Conservation (phyloP, 768 basidiomycete species). For the Exidia glandulosa region DNA sequence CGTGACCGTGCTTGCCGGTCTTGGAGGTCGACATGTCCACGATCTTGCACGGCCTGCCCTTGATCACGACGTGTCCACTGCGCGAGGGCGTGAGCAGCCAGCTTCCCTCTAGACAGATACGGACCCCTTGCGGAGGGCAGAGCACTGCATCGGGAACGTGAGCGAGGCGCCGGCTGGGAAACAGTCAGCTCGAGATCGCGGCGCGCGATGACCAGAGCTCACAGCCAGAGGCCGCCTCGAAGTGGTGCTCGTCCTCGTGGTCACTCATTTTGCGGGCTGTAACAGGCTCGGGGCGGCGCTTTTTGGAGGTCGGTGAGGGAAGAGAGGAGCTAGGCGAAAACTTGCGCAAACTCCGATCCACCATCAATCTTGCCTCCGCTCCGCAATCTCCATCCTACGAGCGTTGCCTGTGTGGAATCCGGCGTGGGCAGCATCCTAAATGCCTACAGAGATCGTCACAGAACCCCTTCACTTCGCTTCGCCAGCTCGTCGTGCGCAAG, state of each 20-base stretch:
- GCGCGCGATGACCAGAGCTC: not conserved
- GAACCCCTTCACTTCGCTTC: too few relatives aligned
- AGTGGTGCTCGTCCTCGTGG: slow-evolving; percentile 2
- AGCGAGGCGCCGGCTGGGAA: slow-evolving; percentile 49
- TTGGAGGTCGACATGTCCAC: slow-evolving; percentile 99
- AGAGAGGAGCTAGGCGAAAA: too few relatives aligned
- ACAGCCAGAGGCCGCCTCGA: not conserved
- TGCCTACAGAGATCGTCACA: too few relatives aligned
- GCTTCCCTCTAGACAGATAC: not conserved
- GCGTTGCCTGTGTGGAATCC: too few relatives aligned
- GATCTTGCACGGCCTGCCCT: slow-evolving; percentile 95
- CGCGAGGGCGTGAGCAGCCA: slow-evolving; percentile 32
- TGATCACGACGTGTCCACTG: slow-evolving; percentile 92
- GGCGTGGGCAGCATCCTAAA: too few relatives aligned
- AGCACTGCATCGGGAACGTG: slow-evolving; percentile 89
- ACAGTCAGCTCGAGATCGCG: not conserved
- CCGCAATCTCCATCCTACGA: too few relatives aligned
- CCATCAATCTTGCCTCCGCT: too few relatives aligned
- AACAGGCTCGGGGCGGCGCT: too few relatives aligned
- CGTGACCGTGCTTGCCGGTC: slow-evolving; percentile 99
- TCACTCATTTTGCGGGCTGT: not conserved
- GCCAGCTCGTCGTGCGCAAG: too few relatives aligned
- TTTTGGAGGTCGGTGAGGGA: too few relatives aligned
- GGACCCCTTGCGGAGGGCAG: slow-evolving; percentile 62
- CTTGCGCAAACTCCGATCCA: too few relatives aligned